Evolutionary conservation across 306 rosid species (phyloP).

Genomic region (Gastrolobium bilobum): DNA sequence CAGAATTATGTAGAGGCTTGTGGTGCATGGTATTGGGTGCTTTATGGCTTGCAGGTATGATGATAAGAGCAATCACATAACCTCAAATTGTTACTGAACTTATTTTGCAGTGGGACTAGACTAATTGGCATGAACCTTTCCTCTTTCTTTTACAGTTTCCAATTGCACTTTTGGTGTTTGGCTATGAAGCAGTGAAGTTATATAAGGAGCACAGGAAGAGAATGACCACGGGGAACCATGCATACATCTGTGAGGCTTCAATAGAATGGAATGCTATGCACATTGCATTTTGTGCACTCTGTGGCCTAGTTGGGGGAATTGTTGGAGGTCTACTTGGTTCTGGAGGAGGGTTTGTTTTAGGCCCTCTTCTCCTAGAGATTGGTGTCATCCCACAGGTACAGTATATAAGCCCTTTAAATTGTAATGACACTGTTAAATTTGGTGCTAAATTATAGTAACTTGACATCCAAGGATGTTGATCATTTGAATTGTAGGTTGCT

Average conservation of each 20-base stretch:
- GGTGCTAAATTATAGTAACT: background rate
- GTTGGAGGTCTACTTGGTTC: slow-evolving; percentile 93
- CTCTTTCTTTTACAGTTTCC: slow-evolving; percentile 69
- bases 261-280: slow-evolving; percentile 75
- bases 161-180: slow-evolving; percentile 68
- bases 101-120: slow-evolving; percentile 1
- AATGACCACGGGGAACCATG: slow-evolving; percentile 63
- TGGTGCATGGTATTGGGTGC: slow-evolving; percentile 81
- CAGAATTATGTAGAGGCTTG: slow-evolving; percentile 74
- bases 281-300: slow-evolving; percentile 77
- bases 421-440: background rate
- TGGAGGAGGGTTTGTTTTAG: slow-evolving; percentile 89
- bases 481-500: slow-evolving; percentile 68
- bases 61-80: slow-evolving; percentile 15
- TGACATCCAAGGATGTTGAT: background rate
- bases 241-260: slow-evolving; percentile 84
- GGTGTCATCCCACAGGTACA: slow-evolving; percentile 91
- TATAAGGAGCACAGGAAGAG: slow-evolving; percentile 75
- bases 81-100: slow-evolving; percentile 1
- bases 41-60: slow-evolving; percentile 79
- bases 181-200: slow-evolving; percentile 80
- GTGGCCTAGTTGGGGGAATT: slow-evolving; percentile 84
- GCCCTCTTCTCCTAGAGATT: slow-evolving; percentile 90
- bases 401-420: slow-evolving; percentile 1
- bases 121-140: slow-evolving; percentile 31